These are phyloP conservation scores for Microbotryum saponariae DNA, from an alignment of 1,284 basidiomycete species.

Conservation along the genomic window DNA sequence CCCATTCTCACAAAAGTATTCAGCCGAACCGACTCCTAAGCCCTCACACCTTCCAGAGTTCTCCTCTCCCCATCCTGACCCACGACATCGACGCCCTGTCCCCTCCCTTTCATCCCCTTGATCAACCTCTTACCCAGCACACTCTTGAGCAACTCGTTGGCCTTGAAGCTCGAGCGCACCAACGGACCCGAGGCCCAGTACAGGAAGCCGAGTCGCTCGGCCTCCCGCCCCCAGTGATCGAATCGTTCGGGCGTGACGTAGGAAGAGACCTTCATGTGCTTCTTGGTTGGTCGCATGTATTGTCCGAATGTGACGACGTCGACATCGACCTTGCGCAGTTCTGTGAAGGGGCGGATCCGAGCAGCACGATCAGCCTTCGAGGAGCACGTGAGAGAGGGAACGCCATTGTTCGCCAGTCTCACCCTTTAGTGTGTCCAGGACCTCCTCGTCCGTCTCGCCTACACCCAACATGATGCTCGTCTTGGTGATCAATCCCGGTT, in stretches of 20 bases:
- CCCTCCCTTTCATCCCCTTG: slow-evolving; percentile 34
- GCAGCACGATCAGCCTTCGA: background rate
- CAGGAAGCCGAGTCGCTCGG: slow-evolving; percentile 89
- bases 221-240: slow-evolving; percentile 78
- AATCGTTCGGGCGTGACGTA: slow-evolving; percentile 94
- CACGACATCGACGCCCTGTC: slow-evolving; percentile 6
- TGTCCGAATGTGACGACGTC: slow-evolving; percentile 99
- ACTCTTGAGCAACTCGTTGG: slow-evolving; percentile 42
- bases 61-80: slow-evolving; percentile 7
- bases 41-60: slow-evolving; percentile 21
- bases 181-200: slow-evolving; percentile 96
- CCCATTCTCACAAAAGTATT: too few relatives aligned
- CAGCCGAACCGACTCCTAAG: slow-evolving; percentile 2
- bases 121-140: slow-evolving; percentile 26
- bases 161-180: slow-evolving; percentile 95
- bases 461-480: slow-evolving; percentile 98
- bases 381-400: slow-evolving; percentile 1
- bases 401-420: slow-evolving; percentile 28
- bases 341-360: slow-evolving; percentile 44
- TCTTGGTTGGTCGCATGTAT: slow-evolving; percentile 98
- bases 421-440: slow-evolving; percentile 78
- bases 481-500: slow-evolving; percentile 84
- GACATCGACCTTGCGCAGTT: slow-evolving; percentile 76
- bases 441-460: slow-evolving; percentile 78
- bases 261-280: slow-evolving; percentile 97